phyloP scores from a whole-genome alignment of 2,329 filamentous ascomycete species.

The Fragosphaeria purpurea region DNA sequence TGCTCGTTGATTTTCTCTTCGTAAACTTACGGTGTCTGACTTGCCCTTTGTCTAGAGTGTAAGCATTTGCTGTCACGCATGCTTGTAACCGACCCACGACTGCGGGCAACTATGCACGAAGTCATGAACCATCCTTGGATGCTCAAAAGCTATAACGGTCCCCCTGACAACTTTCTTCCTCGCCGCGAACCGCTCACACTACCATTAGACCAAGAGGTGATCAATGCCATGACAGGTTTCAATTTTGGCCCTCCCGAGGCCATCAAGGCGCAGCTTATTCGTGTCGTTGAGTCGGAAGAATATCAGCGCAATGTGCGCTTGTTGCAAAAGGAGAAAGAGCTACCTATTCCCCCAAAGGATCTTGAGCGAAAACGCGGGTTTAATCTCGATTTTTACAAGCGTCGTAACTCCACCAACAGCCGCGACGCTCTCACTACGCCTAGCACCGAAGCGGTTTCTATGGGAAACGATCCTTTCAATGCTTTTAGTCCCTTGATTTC shows the following conservation, averaged over 20 bases:
- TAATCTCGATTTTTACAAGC: slow-evolving; percentile 91
- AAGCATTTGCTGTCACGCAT: slow-evolving; percentile 86
- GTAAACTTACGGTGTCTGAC: no score
- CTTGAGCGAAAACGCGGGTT: slow-evolving; percentile 81
- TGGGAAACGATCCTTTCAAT: slow-evolving; percentile 81
- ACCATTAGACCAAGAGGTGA: slow-evolving; percentile 71
- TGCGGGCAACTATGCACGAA: slow-evolving; percentile 77
- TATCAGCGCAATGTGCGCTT: slow-evolving; percentile 77
- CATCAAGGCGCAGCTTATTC: slow-evolving; percentile 72
- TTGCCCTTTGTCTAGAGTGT: slow-evolving; percentile 54
- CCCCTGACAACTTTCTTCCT: slow-evolving; percentile 84
- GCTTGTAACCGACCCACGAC: slow-evolving; percentile 87
- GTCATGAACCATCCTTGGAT: slow-evolving; percentile 97
- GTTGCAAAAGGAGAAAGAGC: slow-evolving; percentile 56
- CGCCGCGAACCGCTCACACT: slow-evolving; percentile 73
- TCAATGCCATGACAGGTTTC: slow-evolving; percentile 94
- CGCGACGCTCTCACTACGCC: slow-evolving; percentile 74
- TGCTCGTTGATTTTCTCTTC: no score
- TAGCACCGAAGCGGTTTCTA: slow-evolving; percentile 75
- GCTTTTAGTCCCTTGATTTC: slow-evolving; percentile 88
- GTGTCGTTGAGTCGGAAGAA: slow-evolving; percentile 84
- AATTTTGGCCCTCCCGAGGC: slow-evolving; percentile 85
- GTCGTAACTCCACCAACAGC: slow-evolving; percentile 80
- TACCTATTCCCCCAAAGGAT: slow-evolving; percentile 46
- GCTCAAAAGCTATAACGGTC: slow-evolving; percentile 75